Evolutionary conservation across 148 eudicot species (phyloP), one percentile per base, ranked within the genome.

Genomic region (Cornus kousa): DNA sequence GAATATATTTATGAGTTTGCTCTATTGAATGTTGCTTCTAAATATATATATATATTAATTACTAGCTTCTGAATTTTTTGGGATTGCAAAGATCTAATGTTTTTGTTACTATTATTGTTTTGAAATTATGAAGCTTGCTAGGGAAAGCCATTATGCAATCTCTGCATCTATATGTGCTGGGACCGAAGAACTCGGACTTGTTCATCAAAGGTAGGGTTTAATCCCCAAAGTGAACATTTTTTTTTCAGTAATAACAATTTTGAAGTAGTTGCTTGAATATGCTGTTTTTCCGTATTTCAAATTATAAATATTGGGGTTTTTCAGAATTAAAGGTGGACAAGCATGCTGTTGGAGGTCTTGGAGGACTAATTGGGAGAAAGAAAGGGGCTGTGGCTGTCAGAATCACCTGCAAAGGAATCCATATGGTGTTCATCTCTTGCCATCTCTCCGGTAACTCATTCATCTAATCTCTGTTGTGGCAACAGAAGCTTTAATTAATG

Each of bases 371-470:
- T 7, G 76, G 91, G 48, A 82, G 89, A 74, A 88, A 88, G 74
- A 86, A 88, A 76, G 91, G 91, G 43, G 91, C 91, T 4, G 91
- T 84, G 35, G 89, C 84, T 70, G 71, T 88, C 55, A 75, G 81
- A 76, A 74, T 86, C 5, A 81, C 22, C 35, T 88, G 76, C 83
- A 84, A 86, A 75, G 87, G 86, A 33, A 82, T 84, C 12, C 71
- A 37, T 17, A 70, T 88, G 81, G 81, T 79, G 46, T 88, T 88
- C 84, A 79, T 88, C 60, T 82, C 89, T 67, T 88, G 87, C 80
- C 91, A 88, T 79, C 91, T 88, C 43, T 80, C 91, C 1, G 90
- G 90, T 88, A 78, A 16, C 19, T 17, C 16, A 17, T 68, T 13
- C 20, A 9, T 39, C 50, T 9, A 35, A n/a, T 64, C 48, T 43